Evolutionary conservation across 805 yeast genomes (phyloP).

Genomic region (Komagataella pseudopastoris): DNA sequence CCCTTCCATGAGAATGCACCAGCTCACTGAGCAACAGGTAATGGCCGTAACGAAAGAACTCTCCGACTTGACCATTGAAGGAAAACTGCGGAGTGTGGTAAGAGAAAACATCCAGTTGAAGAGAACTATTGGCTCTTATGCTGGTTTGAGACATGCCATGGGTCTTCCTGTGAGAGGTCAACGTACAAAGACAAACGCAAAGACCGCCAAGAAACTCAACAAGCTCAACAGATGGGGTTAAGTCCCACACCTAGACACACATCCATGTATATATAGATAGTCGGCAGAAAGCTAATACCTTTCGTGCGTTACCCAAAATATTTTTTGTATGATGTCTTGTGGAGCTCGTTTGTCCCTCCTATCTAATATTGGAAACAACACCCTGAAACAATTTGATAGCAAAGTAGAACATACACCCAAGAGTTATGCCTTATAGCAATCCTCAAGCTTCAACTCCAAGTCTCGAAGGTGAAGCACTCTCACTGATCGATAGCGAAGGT

Average conservation of each 20-base stretch:
- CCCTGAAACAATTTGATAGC: background rate
- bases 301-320: background rate
- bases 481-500: background rate
- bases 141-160: slow-evolving; percentile 80
- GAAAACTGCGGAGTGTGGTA: slow-evolving; percentile 59
- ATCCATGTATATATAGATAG: background rate
- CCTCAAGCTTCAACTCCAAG: background rate
- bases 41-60: slow-evolving; percentile 81
- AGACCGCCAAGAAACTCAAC: slow-evolving; percentile 80
- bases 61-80: slow-evolving; percentile 72
- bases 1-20: slow-evolving; percentile 91
- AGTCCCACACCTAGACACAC: background rate
- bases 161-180: slow-evolving; percentile 84
- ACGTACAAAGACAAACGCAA: slow-evolving; percentile 80
- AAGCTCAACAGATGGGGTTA: slow-evolving; percentile 41
- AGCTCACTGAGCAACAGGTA: slow-evolving; percentile 76
- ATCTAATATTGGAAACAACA: background rate
- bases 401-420: background rate
- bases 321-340: background rate
- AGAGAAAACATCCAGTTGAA: slow-evolving; percentile 69
- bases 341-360: background rate
- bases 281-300: background rate
- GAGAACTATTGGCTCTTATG: slow-evolving; percentile 71
- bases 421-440: background rate
- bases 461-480: background rate